Base-by-base conservation (phyloP, 495 filamentous ascomycete genomes). In the Penicillium waksmanii region DNA sequence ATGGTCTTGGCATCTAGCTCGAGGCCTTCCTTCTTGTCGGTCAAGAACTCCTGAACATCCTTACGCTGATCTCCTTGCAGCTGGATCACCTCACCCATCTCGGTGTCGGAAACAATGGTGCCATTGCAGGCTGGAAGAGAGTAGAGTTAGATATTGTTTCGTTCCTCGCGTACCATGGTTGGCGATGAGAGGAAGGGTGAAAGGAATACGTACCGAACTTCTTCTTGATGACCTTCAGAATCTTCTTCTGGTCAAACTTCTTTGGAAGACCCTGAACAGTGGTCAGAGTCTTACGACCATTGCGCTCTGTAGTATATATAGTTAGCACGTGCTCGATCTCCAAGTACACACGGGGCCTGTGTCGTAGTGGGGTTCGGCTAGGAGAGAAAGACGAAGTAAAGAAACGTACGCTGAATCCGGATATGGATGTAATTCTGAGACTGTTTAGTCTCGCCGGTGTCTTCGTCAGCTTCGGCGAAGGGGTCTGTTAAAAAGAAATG, bases 401-500 rank as follows among this genome's bases (percentile, higher is more conserved):
- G n/a, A 50, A 55, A 90, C 92, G 70, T 88, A 98, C 95, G 95
- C 80, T 98, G 95, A 77, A 98, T 98, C 79, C 95, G 93, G 77
- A 98, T 98, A 83, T 98, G 96, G 81, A 98, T 96, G 75, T 98
- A 97, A 80, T 96, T 96, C 79, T 97, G 92, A 79, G 92, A 89
- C 84, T 96, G 90, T 76, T 88, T 88, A 66, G 86, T 88, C 79
- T 95, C 89, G 82, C 92, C 93, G 77, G 90, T 91, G 80, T 95
- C 92, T 86, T 96, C 94, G 91, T 98, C 95, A 88, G 94, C 96
- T 91, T 98, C 95, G 89, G 95, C 95, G 94, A 98, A 98, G 89
- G 95, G 95, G 90, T 98, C 93, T 97, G 75, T 69, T 53, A 59
- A 61, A 57, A 59, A 66, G 50, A 57, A 59, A 66, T 51, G 63